A percentile compares a stretch with the other conserved stretches of the same genome.
Evolutionary conservation across 2,329 filamentous ascomycete genomes (phyloP).

Genomic region (Microdochium paspali): DNA sequence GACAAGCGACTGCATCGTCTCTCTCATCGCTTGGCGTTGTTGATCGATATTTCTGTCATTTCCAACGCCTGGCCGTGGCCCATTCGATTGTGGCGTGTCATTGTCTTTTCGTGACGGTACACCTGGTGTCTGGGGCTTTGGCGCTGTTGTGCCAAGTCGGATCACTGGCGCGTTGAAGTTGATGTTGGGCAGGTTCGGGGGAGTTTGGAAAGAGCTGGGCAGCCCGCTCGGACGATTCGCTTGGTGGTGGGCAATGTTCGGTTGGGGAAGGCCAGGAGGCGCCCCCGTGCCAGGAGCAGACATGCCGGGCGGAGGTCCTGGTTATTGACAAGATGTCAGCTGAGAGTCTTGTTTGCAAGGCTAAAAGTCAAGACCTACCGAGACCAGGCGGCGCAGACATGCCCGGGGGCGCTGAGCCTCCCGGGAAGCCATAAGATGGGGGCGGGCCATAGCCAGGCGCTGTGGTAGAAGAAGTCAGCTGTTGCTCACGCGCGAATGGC

Average conservation of each 20-base stretch:
- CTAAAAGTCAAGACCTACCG: slow-evolving; percentile 43
- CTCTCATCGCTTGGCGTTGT: slow-evolving; percentile 56
- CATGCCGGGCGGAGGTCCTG: slow-evolving; percentile 73
- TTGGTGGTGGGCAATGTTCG: slow-evolving; percentile 51
- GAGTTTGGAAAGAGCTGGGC: slow-evolving; percentile 77
- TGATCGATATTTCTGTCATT: slow-evolving; percentile 59
- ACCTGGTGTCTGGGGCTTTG: slow-evolving; percentile 43
- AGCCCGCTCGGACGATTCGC: slow-evolving; percentile 73
- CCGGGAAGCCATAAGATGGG: slow-evolving; percentile 64
- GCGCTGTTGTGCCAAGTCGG: slow-evolving; percentile 70
- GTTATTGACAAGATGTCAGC: slow-evolving; percentile 5
- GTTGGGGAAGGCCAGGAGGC: slow-evolving; percentile 69
- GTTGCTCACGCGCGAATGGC: background rate
- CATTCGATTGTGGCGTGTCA: slow-evolving; percentile 26
- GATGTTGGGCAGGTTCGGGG: slow-evolving; percentile 89
- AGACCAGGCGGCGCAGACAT: slow-evolving; percentile 75
- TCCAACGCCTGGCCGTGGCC: slow-evolving; percentile 39
- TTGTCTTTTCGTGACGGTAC: slow-evolving; percentile 34
- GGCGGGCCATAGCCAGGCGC: slow-evolving; percentile 62
- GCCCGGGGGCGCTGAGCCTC: slow-evolving; percentile 51
- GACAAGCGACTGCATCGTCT: slow-evolving; percentile 61
- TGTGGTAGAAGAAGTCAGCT: slow-evolving; percentile 15
- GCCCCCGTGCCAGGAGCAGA: slow-evolving; percentile 72
- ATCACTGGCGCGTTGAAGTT: slow-evolving; percentile 98
- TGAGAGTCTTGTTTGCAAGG: background rate